phyloP scores from a whole-genome alignment of 1,139 yeast species.

The Debaryomyces singareniensis region DNA sequence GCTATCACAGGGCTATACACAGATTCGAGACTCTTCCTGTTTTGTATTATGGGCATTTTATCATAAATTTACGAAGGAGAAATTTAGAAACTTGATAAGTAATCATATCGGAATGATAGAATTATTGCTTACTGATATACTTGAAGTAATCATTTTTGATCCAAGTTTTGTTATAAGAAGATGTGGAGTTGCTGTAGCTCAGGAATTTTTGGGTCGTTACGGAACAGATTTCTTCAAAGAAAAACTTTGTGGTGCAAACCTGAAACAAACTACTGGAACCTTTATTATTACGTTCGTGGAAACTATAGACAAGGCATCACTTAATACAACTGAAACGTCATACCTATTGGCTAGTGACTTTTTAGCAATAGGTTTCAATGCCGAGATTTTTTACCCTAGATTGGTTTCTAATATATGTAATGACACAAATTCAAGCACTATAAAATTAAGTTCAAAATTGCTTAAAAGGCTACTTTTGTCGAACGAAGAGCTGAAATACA shows the following conservation, averaged over 20 bases:
- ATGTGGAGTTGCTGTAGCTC: constrained; percentile 82
- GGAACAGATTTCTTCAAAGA: constrained; percentile 28
- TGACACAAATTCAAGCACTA: constrained; percentile 6
- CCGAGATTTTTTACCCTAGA: constrained; percentile 18
- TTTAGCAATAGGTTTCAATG: constrained; percentile 22
- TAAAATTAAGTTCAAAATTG: neutral
- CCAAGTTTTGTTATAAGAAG: constrained; percentile 67
- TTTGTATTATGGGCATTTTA: constrained; percentile 50
- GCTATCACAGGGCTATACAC: constrained; percentile 52
- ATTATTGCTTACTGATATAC: constrained; percentile 34
- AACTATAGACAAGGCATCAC: constrained; percentile 23
- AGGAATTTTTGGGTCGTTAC: constrained; percentile 77
- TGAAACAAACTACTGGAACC: constrained; percentile 17
- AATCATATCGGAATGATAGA: constrained; percentile 11
- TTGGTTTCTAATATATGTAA: constrained; percentile 17
- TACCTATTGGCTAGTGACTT: constrained; percentile 16
- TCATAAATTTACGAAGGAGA: constrained; percentile 12
- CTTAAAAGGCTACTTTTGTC: neutral
- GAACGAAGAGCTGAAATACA: constrained; percentile 1
- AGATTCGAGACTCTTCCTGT: constrained; percentile 79
- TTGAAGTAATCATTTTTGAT: constrained; percentile 60
- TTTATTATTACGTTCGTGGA: constrained; percentile 53
- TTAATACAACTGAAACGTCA: constrained; percentile 19
- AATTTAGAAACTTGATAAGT: constrained; percentile 6
- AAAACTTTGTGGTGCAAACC: constrained; percentile 3